Conservation (phyloP, 495 filamentous ascomycete species). For the Aspergillus saccharolyticus region DNA sequence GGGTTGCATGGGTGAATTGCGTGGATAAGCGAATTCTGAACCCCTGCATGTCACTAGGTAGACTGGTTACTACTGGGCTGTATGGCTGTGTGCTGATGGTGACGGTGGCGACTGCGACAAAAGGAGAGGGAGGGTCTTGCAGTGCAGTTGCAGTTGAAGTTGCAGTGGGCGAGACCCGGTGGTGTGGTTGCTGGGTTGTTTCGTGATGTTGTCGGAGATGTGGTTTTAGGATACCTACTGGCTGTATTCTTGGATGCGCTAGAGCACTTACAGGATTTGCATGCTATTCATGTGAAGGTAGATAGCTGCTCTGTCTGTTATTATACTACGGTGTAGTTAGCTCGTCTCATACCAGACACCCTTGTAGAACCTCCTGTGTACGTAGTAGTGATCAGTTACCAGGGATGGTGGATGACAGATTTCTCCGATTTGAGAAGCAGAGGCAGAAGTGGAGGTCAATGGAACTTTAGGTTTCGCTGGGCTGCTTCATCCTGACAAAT, state of each 20-base stretch:
- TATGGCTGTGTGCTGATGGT: too few relatives aligned
- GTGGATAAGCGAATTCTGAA: too few relatives aligned
- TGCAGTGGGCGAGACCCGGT: background rate
- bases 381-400: background rate
- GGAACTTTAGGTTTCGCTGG: background rate
- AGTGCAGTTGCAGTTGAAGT: background rate
- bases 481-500: background rate
- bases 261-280: too few relatives aligned
- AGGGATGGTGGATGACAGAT: background rate
- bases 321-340: too few relatives aligned
- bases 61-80: too few relatives aligned
- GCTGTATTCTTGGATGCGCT: background rate
- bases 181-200: background rate
- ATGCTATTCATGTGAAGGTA: too few relatives aligned
- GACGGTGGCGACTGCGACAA: background rate
- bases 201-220: background rate
- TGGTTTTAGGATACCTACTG: background rate
- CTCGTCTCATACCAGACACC: too few relatives aligned
- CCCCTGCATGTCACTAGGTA: too few relatives aligned
- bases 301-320: too few relatives aligned
- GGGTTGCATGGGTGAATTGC: too few relatives aligned
- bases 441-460: background rate
- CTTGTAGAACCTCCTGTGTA: too few relatives aligned
- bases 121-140: background rate
- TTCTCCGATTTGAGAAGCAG: background rate